Conservation (phyloP, 2,329 filamentous ascomycete genomes). For the Eurotiales sp. region DNA sequence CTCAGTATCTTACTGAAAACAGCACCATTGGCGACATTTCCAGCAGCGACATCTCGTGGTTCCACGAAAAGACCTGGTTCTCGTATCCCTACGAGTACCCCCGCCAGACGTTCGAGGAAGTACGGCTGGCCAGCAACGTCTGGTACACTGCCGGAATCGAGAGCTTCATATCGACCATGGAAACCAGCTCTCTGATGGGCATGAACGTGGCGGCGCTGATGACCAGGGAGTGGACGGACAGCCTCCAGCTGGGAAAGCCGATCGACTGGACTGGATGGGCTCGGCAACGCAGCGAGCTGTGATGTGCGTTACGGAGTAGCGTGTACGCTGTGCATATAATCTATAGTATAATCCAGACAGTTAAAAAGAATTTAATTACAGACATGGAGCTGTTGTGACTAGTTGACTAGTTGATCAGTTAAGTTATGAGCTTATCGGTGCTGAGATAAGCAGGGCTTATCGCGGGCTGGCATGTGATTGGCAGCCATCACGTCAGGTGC, state of each 20-base stretch:
- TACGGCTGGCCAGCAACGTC: slow-evolving; percentile 53
- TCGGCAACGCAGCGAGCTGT: slow-evolving; percentile 5
- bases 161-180: slow-evolving; percentile 95
- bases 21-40: slow-evolving; percentile 32
- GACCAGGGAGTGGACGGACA: slow-evolving; percentile 29
- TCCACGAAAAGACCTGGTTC: slow-evolving; percentile 71
- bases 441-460: slow-evolving; percentile 12
- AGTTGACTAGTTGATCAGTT: no score
- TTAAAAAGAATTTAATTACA: no score
- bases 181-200: slow-evolving; percentile 89
- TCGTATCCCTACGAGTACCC: slow-evolving; percentile 85
- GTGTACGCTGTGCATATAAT: no score
- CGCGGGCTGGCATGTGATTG: slow-evolving; percentile 12
- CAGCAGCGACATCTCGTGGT: slow-evolving; percentile 64
- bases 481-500: slow-evolving; percentile 7
- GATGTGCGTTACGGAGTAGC: neutral
- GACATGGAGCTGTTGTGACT: no score
- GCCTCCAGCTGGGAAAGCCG: neutral
- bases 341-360: no score
- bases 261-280: slow-evolving; percentile 9
- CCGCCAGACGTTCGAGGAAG: slow-evolving; percentile 80
- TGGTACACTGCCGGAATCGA: slow-evolving; percentile 71
- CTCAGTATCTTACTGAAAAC: slow-evolving; percentile 20
- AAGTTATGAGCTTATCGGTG: slow-evolving; percentile 3
- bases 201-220: slow-evolving; percentile 57